Conservation (phyloP, 1,139 yeast genomes). For the Yamadazyma triangularis region DNA sequence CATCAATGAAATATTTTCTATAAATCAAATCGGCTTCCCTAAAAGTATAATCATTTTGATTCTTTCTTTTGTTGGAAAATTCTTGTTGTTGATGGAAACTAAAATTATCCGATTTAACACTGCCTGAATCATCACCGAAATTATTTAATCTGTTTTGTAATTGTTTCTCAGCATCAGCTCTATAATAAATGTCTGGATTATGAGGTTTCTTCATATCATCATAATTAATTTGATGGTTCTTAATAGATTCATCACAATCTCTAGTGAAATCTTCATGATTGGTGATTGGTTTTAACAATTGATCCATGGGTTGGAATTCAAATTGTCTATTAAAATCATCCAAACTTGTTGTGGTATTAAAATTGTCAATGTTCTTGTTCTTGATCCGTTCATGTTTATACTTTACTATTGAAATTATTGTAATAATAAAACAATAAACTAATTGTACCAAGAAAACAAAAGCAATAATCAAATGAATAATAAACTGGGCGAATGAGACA, state of each 20-base stretch:
- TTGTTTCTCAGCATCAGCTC: slow-evolving; percentile 11
- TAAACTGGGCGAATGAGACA: slow-evolving; percentile 38
- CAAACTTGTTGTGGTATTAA: slow-evolving; percentile 9
- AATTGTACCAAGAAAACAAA: slow-evolving; percentile 32
- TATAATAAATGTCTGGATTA: slow-evolving; percentile 12
- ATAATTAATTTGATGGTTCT: neutral
- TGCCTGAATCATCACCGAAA: neutral
- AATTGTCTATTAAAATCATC: slow-evolving; percentile 27
- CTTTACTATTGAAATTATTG: slow-evolving; percentile 21
- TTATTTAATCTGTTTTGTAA: slow-evolving; percentile 2
- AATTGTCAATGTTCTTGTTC: slow-evolving; percentile 2
- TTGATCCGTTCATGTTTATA: slow-evolving; percentile 3
- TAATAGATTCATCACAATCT: neutral
- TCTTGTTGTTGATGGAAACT: slow-evolving; percentile 21
- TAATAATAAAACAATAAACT: slow-evolving; percentile 24
- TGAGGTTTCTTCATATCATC: neutral
- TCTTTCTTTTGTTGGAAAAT: slow-evolving; percentile 19
- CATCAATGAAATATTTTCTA: slow-evolving; percentile 34
- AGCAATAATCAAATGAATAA: slow-evolving; percentile 36
- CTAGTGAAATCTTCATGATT: neutral
- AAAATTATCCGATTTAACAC: slow-evolving; percentile 7
- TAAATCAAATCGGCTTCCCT: slow-evolving; percentile 48
- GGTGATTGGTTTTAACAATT: slow-evolving; percentile 5
- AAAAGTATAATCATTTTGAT: slow-evolving; percentile 37
- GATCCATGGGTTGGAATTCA: slow-evolving; percentile 28